Evolutionary conservation across 169 alveolate genomes (phyloP).

Genomic region (Gregarina niphandrodes): DNA sequence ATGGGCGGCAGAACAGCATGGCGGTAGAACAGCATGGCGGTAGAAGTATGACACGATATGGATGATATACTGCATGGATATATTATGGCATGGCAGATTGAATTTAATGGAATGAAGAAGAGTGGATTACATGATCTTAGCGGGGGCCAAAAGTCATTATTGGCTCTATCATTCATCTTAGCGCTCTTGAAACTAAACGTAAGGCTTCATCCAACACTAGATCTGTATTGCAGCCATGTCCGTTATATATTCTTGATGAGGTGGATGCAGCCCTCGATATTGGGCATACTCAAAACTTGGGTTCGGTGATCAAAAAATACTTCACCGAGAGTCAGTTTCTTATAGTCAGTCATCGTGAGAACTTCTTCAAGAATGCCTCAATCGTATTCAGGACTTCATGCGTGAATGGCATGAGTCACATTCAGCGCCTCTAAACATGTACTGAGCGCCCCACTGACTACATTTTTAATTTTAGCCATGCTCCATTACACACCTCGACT

Average conservation of each 20-base stretch:
- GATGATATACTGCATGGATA: too few relatives aligned
- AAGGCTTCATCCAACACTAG: neutral
- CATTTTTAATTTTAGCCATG: too few relatives aligned
- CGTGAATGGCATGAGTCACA: too few relatives aligned
- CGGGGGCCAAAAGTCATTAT: constrained; percentile 87
- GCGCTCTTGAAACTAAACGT: constrained; percentile 72
- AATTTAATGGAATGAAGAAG: neutral
- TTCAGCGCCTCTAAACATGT: too few relatives aligned
- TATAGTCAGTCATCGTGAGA: constrained; percentile 83
- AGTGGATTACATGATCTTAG: constrained; percentile 34
- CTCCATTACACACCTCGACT: too few relatives aligned
- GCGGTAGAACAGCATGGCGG: too few relatives aligned
- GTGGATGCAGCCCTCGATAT: constrained; percentile 97
- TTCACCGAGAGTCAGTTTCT: constrained; percentile 85
- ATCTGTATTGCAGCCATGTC: constrained; percentile 47
- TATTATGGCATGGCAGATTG: neutral
- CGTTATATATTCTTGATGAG: constrained; percentile 94
- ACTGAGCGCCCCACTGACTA: too few relatives aligned
- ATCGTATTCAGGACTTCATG: constrained; percentile 49
- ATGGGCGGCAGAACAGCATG: too few relatives aligned
- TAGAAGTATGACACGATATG: too few relatives aligned
- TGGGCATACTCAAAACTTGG: constrained; percentile 89
- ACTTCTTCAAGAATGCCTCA: constrained; percentile 90
- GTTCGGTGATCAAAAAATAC: constrained; percentile 76
- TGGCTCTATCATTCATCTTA: constrained; percentile 82